Conservation (phyloP, 2,329 filamentous ascomycete genomes). For the Botrytis deweyae region DNA sequence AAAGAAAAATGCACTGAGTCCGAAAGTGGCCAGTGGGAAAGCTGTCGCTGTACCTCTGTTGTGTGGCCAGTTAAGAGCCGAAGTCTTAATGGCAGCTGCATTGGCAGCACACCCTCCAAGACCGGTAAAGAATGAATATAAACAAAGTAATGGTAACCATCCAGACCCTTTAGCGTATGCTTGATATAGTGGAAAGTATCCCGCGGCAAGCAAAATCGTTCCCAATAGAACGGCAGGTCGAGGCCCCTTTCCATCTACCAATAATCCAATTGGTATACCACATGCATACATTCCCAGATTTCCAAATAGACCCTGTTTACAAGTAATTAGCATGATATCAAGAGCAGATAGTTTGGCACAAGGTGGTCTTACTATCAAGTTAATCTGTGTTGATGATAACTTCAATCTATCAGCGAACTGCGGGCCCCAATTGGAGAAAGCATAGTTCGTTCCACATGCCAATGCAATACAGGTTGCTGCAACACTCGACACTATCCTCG, state of each 20-base stretch:
- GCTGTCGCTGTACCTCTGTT: constrained; percentile 92
- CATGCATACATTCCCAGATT: constrained; percentile 92
- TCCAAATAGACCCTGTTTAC: constrained; percentile 61
- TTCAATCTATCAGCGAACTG: constrained; percentile 87
- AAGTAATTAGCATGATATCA: constrained; percentile 23
- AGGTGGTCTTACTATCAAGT: constrained; percentile 68
- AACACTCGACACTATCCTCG: constrained; percentile 77
- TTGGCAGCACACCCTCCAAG: constrained; percentile 92
- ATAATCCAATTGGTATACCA: constrained; percentile 83
- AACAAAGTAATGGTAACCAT: constrained; percentile 63
- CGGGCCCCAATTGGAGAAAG: constrained; percentile 96
- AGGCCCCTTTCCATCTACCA: constrained; percentile 81
- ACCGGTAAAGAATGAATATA: constrained; percentile 84
- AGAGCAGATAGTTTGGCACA: constrained; percentile 33
- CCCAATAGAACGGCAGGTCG: constrained; percentile 76
- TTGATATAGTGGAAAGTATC: constrained; percentile 82
- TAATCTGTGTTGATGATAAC: constrained; percentile 88
- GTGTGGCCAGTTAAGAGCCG: constrained; percentile 86
- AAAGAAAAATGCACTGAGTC: constrained; percentile 95
- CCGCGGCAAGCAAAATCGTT: constrained; percentile 67
- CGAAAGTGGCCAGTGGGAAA: constrained; percentile 89
- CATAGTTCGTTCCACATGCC: constrained; percentile 95
- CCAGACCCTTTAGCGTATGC: constrained; percentile 70
- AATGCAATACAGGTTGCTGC: constrained; percentile 83
- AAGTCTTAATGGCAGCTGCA: constrained; percentile 78